These are phyloP conservation scores for Copromyces sp. DNA, from an alignment of 495 filamentous ascomycete genomes.

Conservation along the genomic window DNA sequence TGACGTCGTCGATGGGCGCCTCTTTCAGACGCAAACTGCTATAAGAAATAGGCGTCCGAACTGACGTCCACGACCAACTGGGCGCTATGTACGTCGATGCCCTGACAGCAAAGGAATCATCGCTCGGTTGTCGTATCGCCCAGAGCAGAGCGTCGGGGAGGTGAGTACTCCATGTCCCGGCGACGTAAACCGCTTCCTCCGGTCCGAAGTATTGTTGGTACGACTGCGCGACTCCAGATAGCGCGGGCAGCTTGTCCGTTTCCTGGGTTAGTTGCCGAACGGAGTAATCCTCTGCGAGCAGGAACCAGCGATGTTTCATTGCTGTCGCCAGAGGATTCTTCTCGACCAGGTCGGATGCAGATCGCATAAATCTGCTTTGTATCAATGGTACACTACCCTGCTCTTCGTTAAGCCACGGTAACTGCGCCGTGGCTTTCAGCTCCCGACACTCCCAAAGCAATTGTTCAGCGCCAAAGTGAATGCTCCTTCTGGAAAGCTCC, in stretches of 20 bases:
- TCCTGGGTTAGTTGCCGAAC: constrained; percentile 5
- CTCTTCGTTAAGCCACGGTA: neutral
- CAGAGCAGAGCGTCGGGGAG: constrained; percentile 6
- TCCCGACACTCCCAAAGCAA: constrained; percentile 23
- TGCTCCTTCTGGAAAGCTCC: constrained; percentile 16
- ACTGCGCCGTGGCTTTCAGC: neutral
- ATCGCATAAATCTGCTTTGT: neutral
- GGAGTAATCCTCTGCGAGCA: constrained; percentile 12
- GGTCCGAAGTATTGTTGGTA: neutral
- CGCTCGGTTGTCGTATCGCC: constrained; percentile 1
- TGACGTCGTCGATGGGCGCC: neutral
- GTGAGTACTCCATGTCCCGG: constrained; percentile 6
- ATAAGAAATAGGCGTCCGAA: neutral
- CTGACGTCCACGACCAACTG: constrained; percentile 9
- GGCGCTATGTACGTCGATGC: neutral
- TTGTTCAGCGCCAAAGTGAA: constrained; percentile 19
- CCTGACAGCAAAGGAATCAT: neutral
- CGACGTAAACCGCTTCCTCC: constrained; percentile 1
- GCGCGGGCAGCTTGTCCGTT: constrained; percentile 5
- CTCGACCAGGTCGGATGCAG: neutral
- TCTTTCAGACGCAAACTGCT: neutral
- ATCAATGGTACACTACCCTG: neutral
- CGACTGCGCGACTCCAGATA: constrained; percentile 5
- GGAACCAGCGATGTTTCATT: constrained; percentile 10
- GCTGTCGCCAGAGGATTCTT: fast-evolving